These are phyloP conservation scores for Termitomyces sp. DNA, from an alignment of 768 basidiomycete species.

Conservation along the genomic window DNA sequence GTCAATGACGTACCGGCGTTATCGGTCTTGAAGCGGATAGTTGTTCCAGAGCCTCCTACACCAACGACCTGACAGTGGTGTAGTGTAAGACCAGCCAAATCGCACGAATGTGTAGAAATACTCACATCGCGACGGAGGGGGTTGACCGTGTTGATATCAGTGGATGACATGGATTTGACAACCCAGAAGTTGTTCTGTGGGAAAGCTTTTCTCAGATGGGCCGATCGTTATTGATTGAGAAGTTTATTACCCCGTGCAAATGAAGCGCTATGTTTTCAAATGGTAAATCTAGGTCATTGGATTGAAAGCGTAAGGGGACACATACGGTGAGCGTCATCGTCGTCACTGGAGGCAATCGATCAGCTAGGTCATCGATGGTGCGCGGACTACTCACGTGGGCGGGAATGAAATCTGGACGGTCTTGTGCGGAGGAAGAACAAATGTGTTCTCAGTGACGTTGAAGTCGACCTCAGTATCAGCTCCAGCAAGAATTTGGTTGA, in stretches of 20 bases:
- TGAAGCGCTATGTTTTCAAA: constrained; percentile 19
- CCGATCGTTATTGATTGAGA: neutral
- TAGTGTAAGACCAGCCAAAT: neutral
- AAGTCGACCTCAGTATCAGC: constrained; percentile 28
- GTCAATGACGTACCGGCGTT: constrained; percentile 13
- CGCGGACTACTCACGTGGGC: constrained; percentile 13
- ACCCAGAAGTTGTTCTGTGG: constrained; percentile 34
- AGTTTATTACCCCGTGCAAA: constrained; percentile 21
- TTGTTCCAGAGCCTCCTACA: constrained; percentile 20
- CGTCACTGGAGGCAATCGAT: constrained; percentile 11
- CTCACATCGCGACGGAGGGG: constrained; percentile 30
- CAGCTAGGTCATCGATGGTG: neutral
- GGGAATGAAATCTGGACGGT: constrained; percentile 34
- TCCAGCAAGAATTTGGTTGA: constrained; percentile 33
- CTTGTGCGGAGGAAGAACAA: constrained; percentile 30
- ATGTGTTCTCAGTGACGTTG: constrained; percentile 30
- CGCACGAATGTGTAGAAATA: neutral
- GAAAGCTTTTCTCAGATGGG: neutral
- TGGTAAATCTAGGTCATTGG: neutral
- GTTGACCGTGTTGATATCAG: constrained; percentile 34
- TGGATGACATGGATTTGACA: constrained; percentile 28
- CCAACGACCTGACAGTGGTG: constrained; percentile 8
- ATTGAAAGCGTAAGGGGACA: neutral
- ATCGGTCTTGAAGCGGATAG: constrained; percentile 19
- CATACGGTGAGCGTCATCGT: constrained; percentile 24